These are phyloP conservation scores for Penicillium concentricum DNA, from an alignment of 2,329 filamentous ascomycete species.

Conservation along the genomic window DNA sequence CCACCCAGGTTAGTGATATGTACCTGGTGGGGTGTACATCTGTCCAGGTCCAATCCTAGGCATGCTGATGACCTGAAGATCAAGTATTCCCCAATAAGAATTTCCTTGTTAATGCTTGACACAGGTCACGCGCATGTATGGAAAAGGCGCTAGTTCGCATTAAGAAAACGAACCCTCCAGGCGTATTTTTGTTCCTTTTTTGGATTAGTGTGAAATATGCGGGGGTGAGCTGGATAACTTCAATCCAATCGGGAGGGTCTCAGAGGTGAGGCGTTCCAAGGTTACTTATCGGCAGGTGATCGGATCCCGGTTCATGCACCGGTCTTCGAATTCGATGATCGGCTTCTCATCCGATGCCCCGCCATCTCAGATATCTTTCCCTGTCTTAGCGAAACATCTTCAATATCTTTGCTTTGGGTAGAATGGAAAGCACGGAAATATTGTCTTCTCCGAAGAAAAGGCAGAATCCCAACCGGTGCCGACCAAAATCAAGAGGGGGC, in stretches of 20 bases:
- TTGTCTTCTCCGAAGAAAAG: conserved; percentile 11
- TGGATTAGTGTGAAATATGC: neutral
- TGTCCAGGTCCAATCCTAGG: no score
- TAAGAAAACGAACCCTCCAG: neutral
- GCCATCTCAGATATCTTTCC: neutral
- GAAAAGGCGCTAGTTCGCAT: neutral
- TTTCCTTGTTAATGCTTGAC: neutral
- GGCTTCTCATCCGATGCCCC: conserved; percentile 5
- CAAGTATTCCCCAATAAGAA: neutral
- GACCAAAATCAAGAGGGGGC: conserved; percentile 24
- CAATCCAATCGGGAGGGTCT: no score
- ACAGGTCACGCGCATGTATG: neutral
- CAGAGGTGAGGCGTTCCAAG: neutral
- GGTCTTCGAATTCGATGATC: neutral
- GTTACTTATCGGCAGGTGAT: conserved; percentile 9
- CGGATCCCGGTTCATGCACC: conserved; percentile 2
- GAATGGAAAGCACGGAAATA: neutral
- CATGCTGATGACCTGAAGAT: neutral
- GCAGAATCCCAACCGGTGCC: conserved; percentile 24
- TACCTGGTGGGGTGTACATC: no score
- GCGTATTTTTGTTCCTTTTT: neutral
- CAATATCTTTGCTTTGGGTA: neutral
- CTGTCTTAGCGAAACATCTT: neutral
- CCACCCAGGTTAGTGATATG: no score
- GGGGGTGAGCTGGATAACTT: neutral